Conservation (phyloP, 768 basidiomycete species). For the Galerina marginata region DNA sequence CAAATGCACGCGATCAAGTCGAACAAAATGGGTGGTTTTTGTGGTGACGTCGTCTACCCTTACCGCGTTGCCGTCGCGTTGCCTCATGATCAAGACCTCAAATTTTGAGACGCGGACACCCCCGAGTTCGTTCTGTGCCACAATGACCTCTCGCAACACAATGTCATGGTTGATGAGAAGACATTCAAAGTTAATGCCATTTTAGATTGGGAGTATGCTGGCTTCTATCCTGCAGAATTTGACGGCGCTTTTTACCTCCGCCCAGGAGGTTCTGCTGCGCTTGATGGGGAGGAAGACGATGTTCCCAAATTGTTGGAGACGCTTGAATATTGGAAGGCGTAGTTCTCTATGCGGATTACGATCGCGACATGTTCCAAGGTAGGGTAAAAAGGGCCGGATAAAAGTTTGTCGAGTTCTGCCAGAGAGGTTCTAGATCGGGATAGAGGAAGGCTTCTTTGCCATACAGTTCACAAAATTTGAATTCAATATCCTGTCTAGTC, state of each 20-base stretch:
- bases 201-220: slow-evolving; percentile 12
- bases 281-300: slow-evolving; percentile 1
- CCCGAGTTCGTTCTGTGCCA: slow-evolving; percentile 5
- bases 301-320: background rate
- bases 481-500: too few relatives aligned
- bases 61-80: background rate
- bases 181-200: slow-evolving; percentile 8
- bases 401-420: too few relatives aligned
- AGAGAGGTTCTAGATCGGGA: too few relatives aligned
- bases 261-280: slow-evolving; percentile 1
- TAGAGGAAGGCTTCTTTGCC: too few relatives aligned
- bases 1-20: slow-evolving; percentile 5
- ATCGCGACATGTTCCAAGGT: too few relatives aligned
- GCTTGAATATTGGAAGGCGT: slow-evolving; percentile 1
- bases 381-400: too few relatives aligned
- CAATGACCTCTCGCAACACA: slow-evolving; percentile 10
- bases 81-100: background rate
- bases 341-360: too few relatives aligned
- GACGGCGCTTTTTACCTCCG: slow-evolving; percentile 8
- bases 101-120: slow-evolving; percentile 3
- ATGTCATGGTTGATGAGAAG: slow-evolving; percentile 4
- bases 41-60: background rate
- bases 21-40: slow-evolving; percentile 1
- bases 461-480: too few relatives aligned
- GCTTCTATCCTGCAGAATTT: slow-evolving; percentile 10